Percentiles rank a stretch among this genome's conserved stretches.
Conservation (phyloP, 495 filamentous ascomycete genomes). For the Neurospora sp. region DNA sequence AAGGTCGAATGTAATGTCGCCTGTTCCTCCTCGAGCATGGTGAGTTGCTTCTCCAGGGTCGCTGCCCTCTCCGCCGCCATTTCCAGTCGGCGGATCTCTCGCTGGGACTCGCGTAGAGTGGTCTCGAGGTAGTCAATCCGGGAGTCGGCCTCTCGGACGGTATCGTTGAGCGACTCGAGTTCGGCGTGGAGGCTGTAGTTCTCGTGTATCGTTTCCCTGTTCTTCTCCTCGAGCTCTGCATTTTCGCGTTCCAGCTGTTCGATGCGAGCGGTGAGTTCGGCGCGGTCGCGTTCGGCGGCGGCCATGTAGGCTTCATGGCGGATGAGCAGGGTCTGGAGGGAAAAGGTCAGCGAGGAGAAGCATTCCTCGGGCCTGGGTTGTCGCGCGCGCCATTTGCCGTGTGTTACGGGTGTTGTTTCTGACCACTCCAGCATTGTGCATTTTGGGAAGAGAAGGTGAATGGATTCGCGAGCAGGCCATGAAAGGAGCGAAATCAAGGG, state of each 20-base stretch:
- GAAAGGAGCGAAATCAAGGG: background rate
- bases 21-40: constrained; percentile 72
- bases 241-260: constrained; percentile 71
- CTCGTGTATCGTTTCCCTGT: constrained; percentile 65
- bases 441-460: background rate
- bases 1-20: constrained; percentile 55
- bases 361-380: constrained; percentile 5
- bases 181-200: constrained; percentile 70
- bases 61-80: constrained; percentile 62
- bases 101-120: constrained; percentile 62
- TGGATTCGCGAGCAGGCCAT: background rate
- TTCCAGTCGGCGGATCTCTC: constrained; percentile 64
- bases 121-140: constrained; percentile 61
- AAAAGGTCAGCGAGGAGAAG: constrained; percentile 29
- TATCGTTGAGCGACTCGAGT: constrained; percentile 68
- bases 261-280: constrained; percentile 56
- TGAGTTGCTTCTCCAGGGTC: constrained; percentile 67
- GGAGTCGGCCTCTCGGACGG: constrained; percentile 63
- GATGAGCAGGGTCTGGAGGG: constrained; percentile 75
- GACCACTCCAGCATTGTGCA: background rate
- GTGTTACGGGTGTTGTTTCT: background rate
- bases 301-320: constrained; percentile 90
- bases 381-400: constrained; percentile 1
- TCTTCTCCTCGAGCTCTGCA: constrained; percentile 57
- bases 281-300: constrained; percentile 75